Evolutionary conservation across 805 yeast genomes (phyloP).

Genomic region (Brettanomyces bruxellensis): DNA sequence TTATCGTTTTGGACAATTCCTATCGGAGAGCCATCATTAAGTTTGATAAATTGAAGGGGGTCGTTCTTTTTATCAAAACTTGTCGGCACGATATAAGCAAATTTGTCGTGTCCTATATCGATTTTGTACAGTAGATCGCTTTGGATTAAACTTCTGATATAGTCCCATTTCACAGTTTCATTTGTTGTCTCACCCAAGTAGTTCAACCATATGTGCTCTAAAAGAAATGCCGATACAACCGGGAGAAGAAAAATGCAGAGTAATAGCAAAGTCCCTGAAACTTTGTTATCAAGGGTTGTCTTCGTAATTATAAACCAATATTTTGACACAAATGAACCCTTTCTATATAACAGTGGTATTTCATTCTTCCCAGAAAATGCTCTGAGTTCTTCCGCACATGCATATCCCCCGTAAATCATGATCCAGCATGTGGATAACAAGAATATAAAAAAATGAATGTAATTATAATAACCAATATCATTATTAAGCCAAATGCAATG

Average conservation of each 20-base stretch:
- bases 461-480: constrained; percentile 46
- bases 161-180: constrained; percentile 47
- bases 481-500: constrained; percentile 49
- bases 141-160: constrained; percentile 30
- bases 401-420: constrained; percentile 32
- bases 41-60: constrained; percentile 4
- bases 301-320: constrained; percentile 19
- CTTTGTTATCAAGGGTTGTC: constrained; percentile 26
- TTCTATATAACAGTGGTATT: constrained; percentile 12
- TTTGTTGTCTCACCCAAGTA: constrained; percentile 52
- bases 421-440: constrained; percentile 26
- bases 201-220: constrained; percentile 35
- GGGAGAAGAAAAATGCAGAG: constrained; percentile 31
- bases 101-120: neutral
- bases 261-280: constrained; percentile 33
- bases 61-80: neutral
- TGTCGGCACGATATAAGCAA: neutral
- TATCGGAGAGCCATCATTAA: constrained; percentile 5
- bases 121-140: constrained; percentile 22
- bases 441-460: constrained; percentile 37
- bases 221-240: constrained; percentile 29
- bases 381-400: constrained; percentile 23
- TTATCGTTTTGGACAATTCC: constrained; percentile 1
- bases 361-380: constrained; percentile 3
- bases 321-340: constrained; percentile 7